Evolutionary conservation across 805 yeast genomes (phyloP).

Genomic region (Schwanniomyces vanrijiae): DNA sequence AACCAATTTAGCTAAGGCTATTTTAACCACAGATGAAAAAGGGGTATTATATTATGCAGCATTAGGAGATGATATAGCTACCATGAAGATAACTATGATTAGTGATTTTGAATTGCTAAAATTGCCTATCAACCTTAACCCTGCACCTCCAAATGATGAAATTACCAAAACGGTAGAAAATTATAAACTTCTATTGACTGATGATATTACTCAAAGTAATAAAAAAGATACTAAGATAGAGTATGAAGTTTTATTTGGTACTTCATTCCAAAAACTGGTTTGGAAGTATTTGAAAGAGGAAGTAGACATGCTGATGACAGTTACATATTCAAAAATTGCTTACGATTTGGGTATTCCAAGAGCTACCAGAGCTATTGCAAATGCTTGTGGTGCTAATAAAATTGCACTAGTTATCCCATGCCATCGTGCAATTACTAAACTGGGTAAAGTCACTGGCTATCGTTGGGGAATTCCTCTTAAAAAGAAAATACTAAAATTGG

Average conservation of each 20-base stretch:
- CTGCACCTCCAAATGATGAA: neutral
- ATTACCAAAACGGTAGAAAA: conserved; percentile 8
- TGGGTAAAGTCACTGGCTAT: conserved; percentile 35
- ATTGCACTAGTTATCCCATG: conserved; percentile 44
- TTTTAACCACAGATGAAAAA: conserved; percentile 13
- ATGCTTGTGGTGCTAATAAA: conserved; percentile 40
- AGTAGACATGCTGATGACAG: conserved; percentile 26
- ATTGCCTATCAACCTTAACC: neutral
- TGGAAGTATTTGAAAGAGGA: conserved; percentile 31
- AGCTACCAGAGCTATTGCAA: conserved; percentile 40
- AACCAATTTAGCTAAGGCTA: conserved; percentile 7
- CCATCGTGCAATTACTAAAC: conserved; percentile 37
- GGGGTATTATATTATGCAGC: conserved; percentile 22
- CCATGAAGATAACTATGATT: neutral
- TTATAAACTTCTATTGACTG: conserved; percentile 9
- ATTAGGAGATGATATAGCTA: conserved; percentile 11
- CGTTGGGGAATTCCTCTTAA: conserved; percentile 38
- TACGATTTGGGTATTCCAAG: conserved; percentile 22
- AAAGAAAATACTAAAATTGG: conserved; percentile 19
- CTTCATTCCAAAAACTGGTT: conserved; percentile 35
- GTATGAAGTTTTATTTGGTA: conserved; percentile 32
- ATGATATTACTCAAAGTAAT: conserved; percentile 9
- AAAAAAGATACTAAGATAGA: neutral
- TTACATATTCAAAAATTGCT: conserved; percentile 35
- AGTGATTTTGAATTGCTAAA: neutral